Base-by-base conservation (phyloP, 179 eudicot species). In the Carnegiea gigantea region DNA sequence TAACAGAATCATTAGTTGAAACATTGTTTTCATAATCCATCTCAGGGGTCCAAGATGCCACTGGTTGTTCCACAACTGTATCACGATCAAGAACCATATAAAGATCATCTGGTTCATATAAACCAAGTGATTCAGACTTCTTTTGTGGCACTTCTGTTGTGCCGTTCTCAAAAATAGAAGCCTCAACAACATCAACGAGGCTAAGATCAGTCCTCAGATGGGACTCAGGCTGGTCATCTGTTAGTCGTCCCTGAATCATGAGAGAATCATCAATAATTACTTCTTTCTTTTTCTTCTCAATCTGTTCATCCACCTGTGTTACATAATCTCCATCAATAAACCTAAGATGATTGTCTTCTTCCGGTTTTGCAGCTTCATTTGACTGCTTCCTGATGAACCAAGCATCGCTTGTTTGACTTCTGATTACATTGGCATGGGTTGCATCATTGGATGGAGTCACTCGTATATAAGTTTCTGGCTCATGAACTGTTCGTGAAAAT, bases 61-160 rank as follows among this genome's bases (percentile, higher is more conserved):
- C 83, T 40, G 83, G 73, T 72, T 86, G 91, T 78, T 91, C 87
- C 60, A 82, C 82, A 10, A 54, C 86, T 23, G 88, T 83, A 84
- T 89, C 88, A 30, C 91, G 90, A 73, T 91, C 93, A 77, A 88
- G 92, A 74, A 91, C 89, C 98, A 94, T 89, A 73, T 78, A 88
- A 21, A 91, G 87, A 51, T 91, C 98, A 79, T 89, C 90, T 59
- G 97, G 97, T 80, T 94, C 97, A 84, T 67, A 79, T 75, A 80
- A 79, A 46, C 79, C 73, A 72, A 73, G n/a, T 43, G 89, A 75
- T 79, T 86, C 87, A 44, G 86, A 53, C 73, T 83, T 92, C 76
- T 83, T 77, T 72, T 81, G 83, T 64, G 81, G 79, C 46, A 76
- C 74, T 72, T 83, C 87, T 26, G 79, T 65, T 54, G 77, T 21